phyloP scores from a whole-genome alignment of 345 rosid genomes.

The Acer campestre region DNA sequence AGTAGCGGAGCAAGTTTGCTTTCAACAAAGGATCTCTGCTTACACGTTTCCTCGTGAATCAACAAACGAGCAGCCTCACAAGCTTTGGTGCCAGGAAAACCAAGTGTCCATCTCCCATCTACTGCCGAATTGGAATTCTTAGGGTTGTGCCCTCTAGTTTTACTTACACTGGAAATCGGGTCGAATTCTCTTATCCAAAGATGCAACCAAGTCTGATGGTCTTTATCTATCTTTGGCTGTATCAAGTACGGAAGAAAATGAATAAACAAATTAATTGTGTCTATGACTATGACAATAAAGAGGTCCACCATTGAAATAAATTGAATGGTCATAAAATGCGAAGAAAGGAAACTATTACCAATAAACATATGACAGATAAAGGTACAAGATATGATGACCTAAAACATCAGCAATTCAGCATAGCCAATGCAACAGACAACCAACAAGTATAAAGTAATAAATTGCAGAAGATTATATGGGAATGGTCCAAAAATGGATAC shows the following conservation, averaged over 20 bases:
- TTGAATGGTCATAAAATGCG: not conserved
- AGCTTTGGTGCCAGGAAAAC: slow-evolving; percentile 47
- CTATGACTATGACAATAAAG: not conserved
- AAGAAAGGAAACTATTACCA: not conserved
- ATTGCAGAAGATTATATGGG: not conserved
- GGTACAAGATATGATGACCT: not conserved
- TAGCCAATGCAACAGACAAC: not conserved
- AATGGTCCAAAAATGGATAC: not conserved
- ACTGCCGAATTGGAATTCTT: slow-evolving; percentile 27
- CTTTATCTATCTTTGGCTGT: slow-evolving; percentile 61
- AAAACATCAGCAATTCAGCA: not conserved
- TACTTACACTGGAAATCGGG: slow-evolving; percentile 36
- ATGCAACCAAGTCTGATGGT: slow-evolving; percentile 62
- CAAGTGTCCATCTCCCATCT: slow-evolving; percentile 69
- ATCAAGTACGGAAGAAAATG: slow-evolving; percentile 16
- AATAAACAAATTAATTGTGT: not conserved
- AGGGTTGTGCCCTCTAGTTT: slow-evolving; percentile 24
- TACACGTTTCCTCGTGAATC: slow-evolving; percentile 44
- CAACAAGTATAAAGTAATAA: not conserved
- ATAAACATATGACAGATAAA: not conserved
- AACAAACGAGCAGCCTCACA: slow-evolving; percentile 47
- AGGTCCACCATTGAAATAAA: not conserved
- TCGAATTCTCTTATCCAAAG: slow-evolving; percentile 60
- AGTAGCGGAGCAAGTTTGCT: slow-evolving; percentile 40
- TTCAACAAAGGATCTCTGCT: slow-evolving; percentile 47